phyloP scores from a whole-genome alignment of 192 early-diverging fungal species.

The Gorgonomyces haynaldii region DNA sequence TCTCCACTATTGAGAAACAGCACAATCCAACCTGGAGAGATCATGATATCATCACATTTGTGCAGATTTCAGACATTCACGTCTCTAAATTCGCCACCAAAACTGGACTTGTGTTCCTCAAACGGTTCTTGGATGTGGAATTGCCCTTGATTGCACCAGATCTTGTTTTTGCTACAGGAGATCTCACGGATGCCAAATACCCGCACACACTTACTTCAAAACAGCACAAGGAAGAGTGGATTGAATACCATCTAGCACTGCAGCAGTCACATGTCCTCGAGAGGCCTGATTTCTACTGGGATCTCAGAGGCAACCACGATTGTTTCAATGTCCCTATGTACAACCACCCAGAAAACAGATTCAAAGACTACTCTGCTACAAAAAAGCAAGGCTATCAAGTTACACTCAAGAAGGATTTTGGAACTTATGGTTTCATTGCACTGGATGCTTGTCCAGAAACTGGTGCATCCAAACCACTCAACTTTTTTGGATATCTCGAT shows the following conservation, averaged over 20 bases:
- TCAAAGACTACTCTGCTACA: conserved; percentile 27
- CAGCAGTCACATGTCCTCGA: conserved; percentile 32
- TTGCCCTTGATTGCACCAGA: conserved; percentile 67
- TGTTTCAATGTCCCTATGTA: conserved; percentile 70
- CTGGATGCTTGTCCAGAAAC: conserved; percentile 43
- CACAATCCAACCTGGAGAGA: too few relatives aligned
- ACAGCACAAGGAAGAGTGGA: conserved; percentile 79
- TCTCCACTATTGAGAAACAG: too few relatives aligned
- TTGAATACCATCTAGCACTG: conserved; percentile 52
- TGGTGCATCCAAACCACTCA: conserved; percentile 71
- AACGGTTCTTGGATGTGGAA: conserved; percentile 42
- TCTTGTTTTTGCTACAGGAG: conserved; percentile 73
- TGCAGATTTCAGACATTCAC: conserved; percentile 71
- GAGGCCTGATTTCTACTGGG: conserved; percentile 58
- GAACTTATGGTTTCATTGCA: conserved; percentile 73
- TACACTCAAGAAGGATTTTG: conserved; percentile 43
- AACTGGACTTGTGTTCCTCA: conserved; percentile 66
- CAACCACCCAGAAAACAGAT: conserved; percentile 50
- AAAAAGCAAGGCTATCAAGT: conserved; percentile 14
- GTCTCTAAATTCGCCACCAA: conserved; percentile 55
- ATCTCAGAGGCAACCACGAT: conserved; percentile 91
- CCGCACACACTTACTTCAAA: conserved; percentile 44
- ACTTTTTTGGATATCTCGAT: conserved; percentile 83
- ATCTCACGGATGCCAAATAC: conserved; percentile 82
- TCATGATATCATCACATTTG: too few relatives aligned